Evolutionary conservation across 495 filamentous ascomycete species (phyloP), one percentile per base, ranked within the genome.

Genomic region (Darksidea phi): DNA sequence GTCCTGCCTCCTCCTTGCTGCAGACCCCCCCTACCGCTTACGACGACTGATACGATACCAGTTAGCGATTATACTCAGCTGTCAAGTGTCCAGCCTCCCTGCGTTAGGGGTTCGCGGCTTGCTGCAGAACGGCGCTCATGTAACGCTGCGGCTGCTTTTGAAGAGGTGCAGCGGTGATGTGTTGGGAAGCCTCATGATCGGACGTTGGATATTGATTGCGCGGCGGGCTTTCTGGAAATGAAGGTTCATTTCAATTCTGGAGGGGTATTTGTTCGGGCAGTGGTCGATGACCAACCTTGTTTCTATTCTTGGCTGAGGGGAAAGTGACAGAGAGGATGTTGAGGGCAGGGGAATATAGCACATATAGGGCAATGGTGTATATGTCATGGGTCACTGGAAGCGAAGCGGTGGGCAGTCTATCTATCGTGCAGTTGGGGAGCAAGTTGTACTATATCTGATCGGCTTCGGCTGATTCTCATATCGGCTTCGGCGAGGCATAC

Each of bases 61-160:
- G 42, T 8, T 8, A 11, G 13, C 42, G 25, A 57, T 57, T 57
- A 48, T 21, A 37, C 18, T 48, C 34, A 48, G 6, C 50, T 56
- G n/a, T 48, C 47, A 18, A 53, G 28, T 58, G 43, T 49, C 15
- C 3, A 21, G 41, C 41, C 15, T n/a, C 15, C 41, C 41, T 45
- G 41, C n/a, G 41, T 17, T 13, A 21, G 15, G 20, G 41, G 15
- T 10, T 32, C 7, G 32, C 48, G 24, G 51, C 59, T 18, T 24
- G 25, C 59, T 38, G 52, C n/a, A 49, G 42, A 55, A 24, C 48
- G 48, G 18, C 24, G 21, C 32, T 26, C 54, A 68, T 68, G 66
- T 58, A 64, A 68, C 56, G 25, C 56, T 61, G 66, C 66, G 47
- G 61, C 55, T 54, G 37, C 56, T 60, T 64, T 68, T 2, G 61